phyloP scores from a whole-genome alignment of 202 grass and related monocot species.

The Hordeum pubiflorum region DNA sequence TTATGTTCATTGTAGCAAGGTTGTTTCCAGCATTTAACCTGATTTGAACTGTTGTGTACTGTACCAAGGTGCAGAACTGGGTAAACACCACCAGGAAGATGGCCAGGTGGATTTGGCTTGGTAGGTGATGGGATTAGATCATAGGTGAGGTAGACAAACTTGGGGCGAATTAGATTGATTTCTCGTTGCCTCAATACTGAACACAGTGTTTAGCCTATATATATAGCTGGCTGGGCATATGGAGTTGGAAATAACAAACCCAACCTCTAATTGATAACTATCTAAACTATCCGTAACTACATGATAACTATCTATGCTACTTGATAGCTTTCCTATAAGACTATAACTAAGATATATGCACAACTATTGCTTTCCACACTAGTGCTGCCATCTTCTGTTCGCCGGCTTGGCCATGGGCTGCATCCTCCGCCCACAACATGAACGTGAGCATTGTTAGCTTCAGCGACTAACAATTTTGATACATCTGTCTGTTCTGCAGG shows the following conservation, averaged over 20 bases:
- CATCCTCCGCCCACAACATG: neutral
- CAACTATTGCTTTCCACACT: neutral
- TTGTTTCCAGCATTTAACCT: neutral
- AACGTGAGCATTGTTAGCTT: neutral
- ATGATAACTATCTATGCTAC: neutral
- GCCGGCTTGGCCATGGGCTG: neutral
- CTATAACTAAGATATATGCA: neutral
- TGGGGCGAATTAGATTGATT: neutral
- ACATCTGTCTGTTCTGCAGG: conserved; percentile 41
- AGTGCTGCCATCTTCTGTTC: neutral
- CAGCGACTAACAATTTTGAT: conserved; percentile 16
- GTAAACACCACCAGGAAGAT: neutral
- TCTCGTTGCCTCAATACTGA: neutral
- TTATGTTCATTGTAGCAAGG: neutral
- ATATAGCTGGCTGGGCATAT: neutral
- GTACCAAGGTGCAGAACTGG: neutral
- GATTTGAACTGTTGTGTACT: neutral
- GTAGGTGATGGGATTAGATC: neutral
- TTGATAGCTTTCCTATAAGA: neutral
- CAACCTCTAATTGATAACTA: neutral
- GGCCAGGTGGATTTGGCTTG: neutral
- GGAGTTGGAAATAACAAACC: neutral
- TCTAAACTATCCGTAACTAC: neutral
- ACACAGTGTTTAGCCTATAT: neutral
- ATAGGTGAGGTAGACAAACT: neutral